Evolutionary conservation across 2,329 filamentous ascomycete species (phyloP), one percentile per base, ranked within the genome.

Genomic region (Diaporthe sp.): DNA sequence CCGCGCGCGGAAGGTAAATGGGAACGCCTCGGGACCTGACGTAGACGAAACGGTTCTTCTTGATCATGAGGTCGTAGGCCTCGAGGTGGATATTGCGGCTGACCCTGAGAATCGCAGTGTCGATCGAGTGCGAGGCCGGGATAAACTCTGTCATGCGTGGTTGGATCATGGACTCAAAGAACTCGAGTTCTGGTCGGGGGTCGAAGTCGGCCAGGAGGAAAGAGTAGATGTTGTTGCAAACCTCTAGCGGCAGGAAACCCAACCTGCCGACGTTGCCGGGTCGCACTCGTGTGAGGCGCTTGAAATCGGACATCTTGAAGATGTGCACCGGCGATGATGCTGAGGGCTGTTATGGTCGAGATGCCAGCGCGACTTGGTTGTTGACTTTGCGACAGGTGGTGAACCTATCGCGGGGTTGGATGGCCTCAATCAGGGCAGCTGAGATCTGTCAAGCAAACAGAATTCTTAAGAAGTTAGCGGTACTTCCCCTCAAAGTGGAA

Each of bases 61-160:
- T 65, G 25, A 65, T 25, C 60, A 65, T 65, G 15, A 65, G n/a
- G 15, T 65, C 60, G 17, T 65, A 65, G 0, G 60, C 60, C 7
- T 65, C 60, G 15, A 1, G 37, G 4, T 65, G 25, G 15, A 44
- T 1, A 1, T 65, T 17, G 9, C 25, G 39, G 60, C 60, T 65
- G 42, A 4, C 25, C 2, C 39, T 25, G 7, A 65, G 60, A 31
- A 65, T 65, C 8, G 60, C 60, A 31, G 39, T 47, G 8, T 47
- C n/a, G 25, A 65, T 63, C 8, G 60, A 63, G 15, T 28, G 57
- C 22, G 12, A 15, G n/a, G n/a, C n/a, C n/a, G n/a, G n/a, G n/a
- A n/a, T n/a, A n/a, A n/a, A n/a, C n/a, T n/a, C n/a, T n/a, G n/a
- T n/a, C n/a, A n/a, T n/a, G n/a, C n/a, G n/a, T n/a, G n/a, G n/a